Base-by-base conservation (phyloP, 2,329 filamentous ascomycete species). In the Alternaria infectoria region DNA sequence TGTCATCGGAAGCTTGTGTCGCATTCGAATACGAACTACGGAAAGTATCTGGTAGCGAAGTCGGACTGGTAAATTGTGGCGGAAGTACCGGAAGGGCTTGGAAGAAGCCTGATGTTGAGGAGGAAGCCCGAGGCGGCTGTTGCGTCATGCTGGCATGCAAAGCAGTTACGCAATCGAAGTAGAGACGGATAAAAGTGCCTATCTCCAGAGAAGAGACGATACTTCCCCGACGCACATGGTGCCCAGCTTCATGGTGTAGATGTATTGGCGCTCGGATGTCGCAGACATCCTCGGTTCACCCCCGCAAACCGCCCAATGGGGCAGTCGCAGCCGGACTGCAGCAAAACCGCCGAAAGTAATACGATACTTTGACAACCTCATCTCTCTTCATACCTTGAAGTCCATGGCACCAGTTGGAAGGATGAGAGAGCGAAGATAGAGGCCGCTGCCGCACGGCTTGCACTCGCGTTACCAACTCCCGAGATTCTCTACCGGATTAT, bases 81-180 rank as follows among this genome's bases (percentile, higher is more conserved):
- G 72, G 72, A 17, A 76, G 54, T 2, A 60, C 47, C 4, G 75
- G 74, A 2, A 74, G 62, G 3, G 64, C 61, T 62, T 78, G 76
- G 57, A 78, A 77, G 68, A 79, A 77, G 36, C 76, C 75, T 2
- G 65, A 23, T 2, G 75, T 76, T 4, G 74, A 75, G 3, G 74
- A 76, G 3, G 74, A 74, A 11, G 73, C 56, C 9, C 23, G 26
- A 9, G 54, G 50, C 15, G 28, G 54, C 45, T 59, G 45, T 25
- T 59, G 55, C 25, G 61, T 47, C 68, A 69, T 73, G 2, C 74
- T 64, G 79, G 79, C 36, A 45, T 19, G 25, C 32, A 26, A 19
- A 17, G 15, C 7, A 6, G 7, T 5, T 23, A 47, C 17, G 19
- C 19, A 40, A 40, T 2, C 3, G 8, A 17, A 6, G 15, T 17